Conservation (phyloP, 495 filamentous ascomycete genomes). For the Wilcoxina mikolae region DNA sequence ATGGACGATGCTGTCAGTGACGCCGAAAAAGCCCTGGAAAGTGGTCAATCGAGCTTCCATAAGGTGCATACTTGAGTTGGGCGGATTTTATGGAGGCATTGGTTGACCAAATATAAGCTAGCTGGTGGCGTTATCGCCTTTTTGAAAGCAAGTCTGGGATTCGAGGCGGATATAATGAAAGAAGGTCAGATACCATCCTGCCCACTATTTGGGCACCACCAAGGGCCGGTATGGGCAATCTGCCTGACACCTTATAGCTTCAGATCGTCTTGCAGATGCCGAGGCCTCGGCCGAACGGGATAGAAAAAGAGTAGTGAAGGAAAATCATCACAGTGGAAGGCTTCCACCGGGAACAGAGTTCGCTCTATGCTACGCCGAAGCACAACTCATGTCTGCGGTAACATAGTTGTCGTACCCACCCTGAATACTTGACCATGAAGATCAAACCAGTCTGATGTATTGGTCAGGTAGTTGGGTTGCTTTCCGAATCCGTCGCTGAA, state of each 20-base stretch:
- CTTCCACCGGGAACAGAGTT: conserved; percentile 79
- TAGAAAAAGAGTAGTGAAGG: conserved; percentile 55
- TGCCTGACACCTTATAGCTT: conserved; percentile 37
- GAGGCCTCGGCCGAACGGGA: conserved; percentile 65
- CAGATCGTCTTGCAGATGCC: conserved; percentile 56
- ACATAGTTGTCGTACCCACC: background rate
- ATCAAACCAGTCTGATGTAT: background rate
- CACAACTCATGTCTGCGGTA: conserved; percentile 72
- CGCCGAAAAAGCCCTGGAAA: conserved; percentile 58
- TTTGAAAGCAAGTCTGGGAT: conserved; percentile 72
- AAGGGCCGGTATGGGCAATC: background rate
- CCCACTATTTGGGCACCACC: conserved; percentile 1
- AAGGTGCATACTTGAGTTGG: conserved; percentile 36
- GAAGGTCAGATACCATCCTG: conserved; percentile 38
- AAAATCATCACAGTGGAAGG: conserved; percentile 40
- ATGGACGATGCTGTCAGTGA: conserved; percentile 89
- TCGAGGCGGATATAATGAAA: conserved; percentile 88
- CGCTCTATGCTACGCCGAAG: conserved; percentile 60
- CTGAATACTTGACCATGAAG: background rate
- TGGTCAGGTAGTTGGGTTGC: conserved; percentile 49
- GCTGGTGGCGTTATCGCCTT: conserved; percentile 71
- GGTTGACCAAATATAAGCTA: conserved; percentile 35
- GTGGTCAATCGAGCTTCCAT: conserved; percentile 78
- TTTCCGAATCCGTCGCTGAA: conserved; percentile 88
- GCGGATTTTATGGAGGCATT: background rate